phyloP scores from a whole-genome alignment of 495 filamentous ascomycete species.

The Pyronema omphalodes region DNA sequence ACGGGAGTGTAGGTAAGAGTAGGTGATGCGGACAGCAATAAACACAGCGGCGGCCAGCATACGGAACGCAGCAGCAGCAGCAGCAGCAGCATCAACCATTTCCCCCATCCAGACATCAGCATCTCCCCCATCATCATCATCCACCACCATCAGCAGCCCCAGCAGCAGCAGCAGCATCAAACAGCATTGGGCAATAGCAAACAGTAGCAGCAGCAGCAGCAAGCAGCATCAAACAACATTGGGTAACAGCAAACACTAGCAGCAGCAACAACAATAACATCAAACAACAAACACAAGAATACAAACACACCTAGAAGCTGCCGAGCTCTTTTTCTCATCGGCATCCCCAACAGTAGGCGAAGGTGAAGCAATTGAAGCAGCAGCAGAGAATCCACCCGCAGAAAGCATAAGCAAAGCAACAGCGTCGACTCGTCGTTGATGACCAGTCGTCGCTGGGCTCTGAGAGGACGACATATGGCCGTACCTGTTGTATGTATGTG shows the following conservation, averaged over 20 bases:
- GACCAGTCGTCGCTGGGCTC: no score
- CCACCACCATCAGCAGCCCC: no score
- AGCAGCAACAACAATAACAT: neutral
- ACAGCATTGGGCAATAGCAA: neutral
- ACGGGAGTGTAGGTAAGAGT: no score
- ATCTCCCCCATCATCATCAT: conserved; percentile 10
- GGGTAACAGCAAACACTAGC: conserved; percentile 5
- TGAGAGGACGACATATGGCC: no score
- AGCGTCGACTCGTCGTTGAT: no score
- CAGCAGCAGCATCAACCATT: conserved; percentile 15
- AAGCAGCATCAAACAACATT: neutral
- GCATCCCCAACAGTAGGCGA: neutral
- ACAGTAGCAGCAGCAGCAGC: neutral
- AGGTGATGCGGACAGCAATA: conserved; percentile 17
- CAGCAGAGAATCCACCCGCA: neutral
- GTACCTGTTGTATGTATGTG: no score
- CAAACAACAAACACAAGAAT: neutral
- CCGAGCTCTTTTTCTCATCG: neutral
- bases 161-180: neutral
- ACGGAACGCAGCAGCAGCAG: conserved; percentile 8
- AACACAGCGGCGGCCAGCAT: conserved; percentile 1
- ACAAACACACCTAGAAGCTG: conserved; percentile 1
- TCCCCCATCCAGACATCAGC: conserved; percentile 10
- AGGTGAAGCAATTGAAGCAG: neutral
- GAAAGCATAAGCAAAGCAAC: no score